A percentile compares a stretch with the other conserved stretches of the same genome.
Conservation (phyloP, 441 rosid genomes). For the Adansonia grandidieri region DNA sequence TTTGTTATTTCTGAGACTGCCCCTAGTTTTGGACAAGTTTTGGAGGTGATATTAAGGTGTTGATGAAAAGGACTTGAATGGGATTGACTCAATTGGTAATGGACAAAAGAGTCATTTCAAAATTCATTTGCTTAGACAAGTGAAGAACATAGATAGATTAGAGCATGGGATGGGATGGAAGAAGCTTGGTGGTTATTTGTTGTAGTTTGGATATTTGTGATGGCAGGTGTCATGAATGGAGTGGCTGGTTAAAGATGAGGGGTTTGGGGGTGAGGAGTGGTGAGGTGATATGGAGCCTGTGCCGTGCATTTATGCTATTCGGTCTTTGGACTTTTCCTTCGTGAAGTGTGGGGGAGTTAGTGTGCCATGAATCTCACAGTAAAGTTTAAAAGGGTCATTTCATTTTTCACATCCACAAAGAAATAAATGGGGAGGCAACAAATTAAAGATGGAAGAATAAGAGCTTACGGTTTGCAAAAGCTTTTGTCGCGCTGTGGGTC, state of each 20-base stretch:
- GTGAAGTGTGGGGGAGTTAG: background rate
- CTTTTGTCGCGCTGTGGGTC: background rate
- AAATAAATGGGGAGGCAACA: background rate
- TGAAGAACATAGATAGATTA: constrained; percentile 52
- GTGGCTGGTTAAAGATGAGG: constrained; percentile 62
- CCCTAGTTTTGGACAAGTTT: constrained; percentile 45
- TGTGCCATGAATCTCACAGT: background rate
- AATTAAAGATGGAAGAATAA: background rate
- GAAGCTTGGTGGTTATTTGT: constrained; percentile 52
- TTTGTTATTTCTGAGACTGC: constrained; percentile 44
- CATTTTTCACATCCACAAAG: background rate
- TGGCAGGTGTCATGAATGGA: constrained; percentile 52
- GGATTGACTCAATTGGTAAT: background rate
- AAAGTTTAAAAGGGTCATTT: background rate
- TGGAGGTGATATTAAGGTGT: constrained; percentile 42
- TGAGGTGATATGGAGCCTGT: constrained; percentile 22
- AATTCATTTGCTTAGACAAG: background rate
- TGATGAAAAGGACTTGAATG: constrained; percentile 23
- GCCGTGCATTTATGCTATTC: constrained; percentile 16
- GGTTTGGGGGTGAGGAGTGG: constrained; percentile 49
- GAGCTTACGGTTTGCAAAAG: background rate
- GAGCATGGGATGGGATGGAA: constrained; percentile 39
- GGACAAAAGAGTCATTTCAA: constrained; percentile 28
- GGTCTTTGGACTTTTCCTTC: constrained; percentile 11
- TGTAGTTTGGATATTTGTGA: constrained; percentile 49